Base-by-base conservation (phyloP, 257 asterid species). In the Solanum gracilifrons region DNA sequence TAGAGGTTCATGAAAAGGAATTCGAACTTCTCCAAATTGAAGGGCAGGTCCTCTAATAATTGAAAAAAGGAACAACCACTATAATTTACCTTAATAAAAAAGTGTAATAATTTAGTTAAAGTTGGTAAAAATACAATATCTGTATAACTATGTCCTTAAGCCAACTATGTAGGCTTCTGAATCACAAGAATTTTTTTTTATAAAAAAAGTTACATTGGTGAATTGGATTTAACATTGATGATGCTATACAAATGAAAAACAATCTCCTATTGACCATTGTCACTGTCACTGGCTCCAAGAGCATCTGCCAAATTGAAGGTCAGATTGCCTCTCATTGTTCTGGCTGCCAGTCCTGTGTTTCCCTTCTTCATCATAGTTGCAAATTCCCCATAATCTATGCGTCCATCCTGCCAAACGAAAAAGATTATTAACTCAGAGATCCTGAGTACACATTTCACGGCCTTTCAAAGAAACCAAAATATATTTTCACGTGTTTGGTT, bases 311-410 rank as follows among this genome's bases (percentile, higher is more conserved):
- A 89, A 91, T 90, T 94, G 82, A 97, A 90, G 84, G 92, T 93
- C 88, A 94, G 87, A 85, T 93, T 95, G 68, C 98, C 98, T 92
- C 98, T 95, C 96, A 94, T 95, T 88, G 94, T 94, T 94, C 98
- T 95, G 83, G 93, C 88, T 9, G 92, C 94, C 35, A 89, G 82
- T 43, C 92, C 95, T 82, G 91, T 90, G 87, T 91, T 92, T 2
- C 98, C 99, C 87, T 95, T 95, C 91, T 97, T 95, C 99, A 97
- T 97, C 99, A 97, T 97, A n/a, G 99, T 93, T 7, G 98, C 98
- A 10, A 97, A 97, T 88, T 95, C 99, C 12, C 98, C 99, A 29
- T 97, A 97, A 71, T 97, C 99, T 39, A 97, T 95, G 27, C 99
- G 95, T 18, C 99, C 99, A 46, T 97, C 99, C 99, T 97, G 89